Base-by-base conservation (phyloP, 805 yeast species). In the Peterozyma toletana region DNA sequence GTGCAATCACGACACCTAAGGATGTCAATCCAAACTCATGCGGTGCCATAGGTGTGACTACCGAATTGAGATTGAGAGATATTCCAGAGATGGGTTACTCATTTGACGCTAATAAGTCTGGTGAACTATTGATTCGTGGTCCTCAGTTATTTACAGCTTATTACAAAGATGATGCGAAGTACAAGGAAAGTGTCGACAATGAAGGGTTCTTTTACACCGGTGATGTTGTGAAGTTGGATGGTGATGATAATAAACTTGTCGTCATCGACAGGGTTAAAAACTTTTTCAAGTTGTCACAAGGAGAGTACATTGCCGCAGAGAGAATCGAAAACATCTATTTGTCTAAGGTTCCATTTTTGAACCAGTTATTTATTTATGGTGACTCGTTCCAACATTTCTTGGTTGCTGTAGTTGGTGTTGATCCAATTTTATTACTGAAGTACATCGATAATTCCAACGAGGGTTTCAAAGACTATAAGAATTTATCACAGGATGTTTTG, bases 231-330 rank as follows among this genome's bases (percentile, higher is more conserved):
- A 50, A 53, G 6, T 46, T 69, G 11, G 67, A 64, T 44, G 50
- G 52, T 11, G 53, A 53, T 33, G 73, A 51, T 59, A 46, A 47
- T 53, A 54, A 56, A 46, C 58, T 63, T 42, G 61, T 52, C 48
- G 74, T 80, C 46, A 73, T 79, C 42, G 85, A 79, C 53, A 67
- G 87, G 41, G 78, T 77, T 39, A 81, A 81, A 64, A 83, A 81
- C 59, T 75, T 81, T 55, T 81, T 80, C 70, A 81, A 81, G 67
- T 59, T 52, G 31, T 38, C 51, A 27, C 52, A 50, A 39, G 55
- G 55, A 17, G 48, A 71, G 53, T 70, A 67, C 50, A 63, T 71
- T 29, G 66, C 75, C 5, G 72, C 75, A 5, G 75, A 71, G 50
- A 70, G 64, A 50, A 63, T 71, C 41, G 74, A 70, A 50, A 67